Evolutionary conservation across 164 flowering plant genomes (phyloP), one percentile per base, ranked within the genome.

Genomic region (Amborella trichopoda): DNA sequence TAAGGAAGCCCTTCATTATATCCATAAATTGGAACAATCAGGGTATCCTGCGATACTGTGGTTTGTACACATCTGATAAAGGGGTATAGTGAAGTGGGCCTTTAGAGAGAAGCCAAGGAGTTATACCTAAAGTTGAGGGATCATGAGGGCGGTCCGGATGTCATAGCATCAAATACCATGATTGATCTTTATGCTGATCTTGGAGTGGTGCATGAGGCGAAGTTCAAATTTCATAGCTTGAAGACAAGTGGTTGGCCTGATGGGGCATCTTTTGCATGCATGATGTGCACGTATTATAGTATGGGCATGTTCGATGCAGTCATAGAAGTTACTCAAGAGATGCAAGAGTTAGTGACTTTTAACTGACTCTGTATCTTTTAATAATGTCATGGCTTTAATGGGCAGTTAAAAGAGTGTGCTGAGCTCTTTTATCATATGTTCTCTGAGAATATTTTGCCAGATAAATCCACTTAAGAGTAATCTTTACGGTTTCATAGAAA

Each of bases 301-400:
- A 68, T 78, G 83, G 88, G 82, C 32, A 75, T 77, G 88, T 65
- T 85, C 28, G 83, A 81, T 45, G 73, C 75, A 61, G 93, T 88
- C 40, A 69, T 79, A 36, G 77, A 78, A 48, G 64, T 85, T 52
- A 81, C 88, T 2, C 75, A 73, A 47, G 83, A 85, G 70, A 78
- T 89, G 94, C 83, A 72, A 66, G 59, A 66, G 28, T 77, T 83
- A 1, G 79, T n/a, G 80, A 47, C 66, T 79, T 38, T 44, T 85
- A 19, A 75, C 56, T 41, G 84, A 85, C 48, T 72, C 72, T 56
- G 56, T 48, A 23, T 71, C 90, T 12, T 89, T 61, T 56, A 78
- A 73, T 49, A 61, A 66, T 50, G 88, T 77, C 47, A 72, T 89
- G 95, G 62, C 78, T 36, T 74, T 83, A 77, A 63, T 44, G 88